phyloP scores from a whole-genome alignment of 768 basidiomycete species.

The Pisolithus sp. region DNA sequence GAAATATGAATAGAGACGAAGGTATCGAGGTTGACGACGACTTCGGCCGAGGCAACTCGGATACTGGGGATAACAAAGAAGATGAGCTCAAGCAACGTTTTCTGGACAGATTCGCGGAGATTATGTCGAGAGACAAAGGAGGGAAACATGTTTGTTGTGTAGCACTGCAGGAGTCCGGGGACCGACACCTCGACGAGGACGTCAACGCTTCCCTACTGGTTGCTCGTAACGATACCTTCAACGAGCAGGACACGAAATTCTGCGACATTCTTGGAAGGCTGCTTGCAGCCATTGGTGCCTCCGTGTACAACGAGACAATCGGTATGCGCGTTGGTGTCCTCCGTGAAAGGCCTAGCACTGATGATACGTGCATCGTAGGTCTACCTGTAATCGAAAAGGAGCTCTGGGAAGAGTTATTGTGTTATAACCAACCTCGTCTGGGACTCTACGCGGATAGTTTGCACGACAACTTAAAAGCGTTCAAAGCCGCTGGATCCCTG shows the following conservation, averaged over 20 bases:
- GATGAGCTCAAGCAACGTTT: constrained; percentile 2
- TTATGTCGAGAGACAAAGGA: background rate
- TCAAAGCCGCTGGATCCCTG: background rate
- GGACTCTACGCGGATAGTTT: background rate
- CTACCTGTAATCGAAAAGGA: background rate
- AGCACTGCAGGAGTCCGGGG: background rate
- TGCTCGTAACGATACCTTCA: background rate
- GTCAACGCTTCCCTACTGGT: background rate
- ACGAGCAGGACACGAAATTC: background rate
- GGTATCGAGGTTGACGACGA: constrained; percentile 11
- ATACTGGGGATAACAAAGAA: background rate
- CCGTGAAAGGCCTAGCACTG: background rate
- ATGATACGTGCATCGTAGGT: background rate
- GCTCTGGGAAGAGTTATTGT: background rate
- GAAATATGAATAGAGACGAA: background rate
- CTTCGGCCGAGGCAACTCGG: constrained; percentile 1
- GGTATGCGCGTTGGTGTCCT: background rate
- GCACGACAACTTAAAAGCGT: background rate
- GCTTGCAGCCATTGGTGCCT: background rate
- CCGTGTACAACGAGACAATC: background rate
- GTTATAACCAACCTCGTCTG: background rate
- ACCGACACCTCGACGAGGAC: background rate
- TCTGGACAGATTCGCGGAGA: constrained; percentile 1
- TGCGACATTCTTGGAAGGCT: background rate
- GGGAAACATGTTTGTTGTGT: background rate